Percentiles rank a stretch among this genome's conserved stretches.
Conservation (phyloP, 768 basidiomycete species). For the Phlegmacium glaucopus region DNA sequence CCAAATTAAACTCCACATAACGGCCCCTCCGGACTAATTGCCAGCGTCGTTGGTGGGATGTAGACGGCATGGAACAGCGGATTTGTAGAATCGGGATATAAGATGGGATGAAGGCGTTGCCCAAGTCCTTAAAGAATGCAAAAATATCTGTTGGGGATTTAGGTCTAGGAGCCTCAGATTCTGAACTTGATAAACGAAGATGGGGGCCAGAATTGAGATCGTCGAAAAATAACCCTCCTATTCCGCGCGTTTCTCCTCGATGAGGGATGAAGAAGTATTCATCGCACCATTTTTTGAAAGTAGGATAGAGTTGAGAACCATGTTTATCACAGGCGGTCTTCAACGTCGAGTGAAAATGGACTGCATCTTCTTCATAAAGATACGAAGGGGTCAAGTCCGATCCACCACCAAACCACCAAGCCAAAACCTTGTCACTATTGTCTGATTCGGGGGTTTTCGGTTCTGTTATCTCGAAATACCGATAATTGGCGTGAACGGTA, state of each 20-base stretch:
- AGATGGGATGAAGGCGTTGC: conserved; percentile 82
- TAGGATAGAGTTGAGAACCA: conserved; percentile 62
- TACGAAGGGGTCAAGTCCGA: conserved; percentile 94
- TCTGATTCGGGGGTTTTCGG: conserved; percentile 21
- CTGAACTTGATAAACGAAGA: conserved; percentile 48
- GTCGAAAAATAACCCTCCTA: conserved; percentile 97
- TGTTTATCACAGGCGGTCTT: conserved; percentile 75
- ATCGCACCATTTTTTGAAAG: conserved; percentile 96
- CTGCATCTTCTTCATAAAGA: conserved; percentile 82
- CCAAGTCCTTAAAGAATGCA: conserved; percentile 64
- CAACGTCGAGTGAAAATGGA: conserved; percentile 81
- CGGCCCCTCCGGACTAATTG: conserved; percentile 88
- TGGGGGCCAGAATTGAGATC: conserved; percentile 75
- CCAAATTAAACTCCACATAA: conserved; percentile 94
- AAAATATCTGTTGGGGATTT: conserved; percentile 69
- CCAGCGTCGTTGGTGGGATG: conserved; percentile 80
- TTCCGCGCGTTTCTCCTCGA: conserved; percentile 78
- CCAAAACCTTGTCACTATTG: conserved; percentile 51
- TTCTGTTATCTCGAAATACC: conserved; percentile 92
- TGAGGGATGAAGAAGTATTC: conserved; percentile 95
- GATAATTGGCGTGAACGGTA: conserved; percentile 94
- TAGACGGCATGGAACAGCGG: conserved; percentile 51
- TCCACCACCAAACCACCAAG: conserved; percentile 99
- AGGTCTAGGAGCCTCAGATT: conserved; percentile 41
- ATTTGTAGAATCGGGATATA: conserved; percentile 82